Percentiles rank a stretch among this genome's conserved stretches.
These are phyloP conservation scores for Gleditsia sinensis DNA, from an alignment of 306 rosid genomes.

Conservation along the genomic window DNA sequence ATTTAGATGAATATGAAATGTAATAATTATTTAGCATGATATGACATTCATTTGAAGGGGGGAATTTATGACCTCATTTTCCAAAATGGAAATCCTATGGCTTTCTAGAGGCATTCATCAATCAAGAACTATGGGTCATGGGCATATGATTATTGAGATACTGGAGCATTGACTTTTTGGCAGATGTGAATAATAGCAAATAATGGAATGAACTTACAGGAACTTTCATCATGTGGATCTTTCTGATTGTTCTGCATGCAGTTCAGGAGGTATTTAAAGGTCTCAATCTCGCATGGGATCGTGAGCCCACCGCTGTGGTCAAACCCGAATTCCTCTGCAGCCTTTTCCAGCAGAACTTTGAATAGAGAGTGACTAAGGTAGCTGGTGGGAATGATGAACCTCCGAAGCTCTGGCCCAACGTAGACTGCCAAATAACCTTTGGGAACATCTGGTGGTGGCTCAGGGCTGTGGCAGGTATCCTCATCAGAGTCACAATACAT, in stretches of 20 bases:
- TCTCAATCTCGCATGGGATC: conserved; percentile 88
- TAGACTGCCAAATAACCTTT: conserved; percentile 93
- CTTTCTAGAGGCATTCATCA: background rate
- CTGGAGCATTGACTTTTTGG: background rate
- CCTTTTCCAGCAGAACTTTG: conserved; percentile 79
- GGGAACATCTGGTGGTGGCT: conserved; percentile 76
- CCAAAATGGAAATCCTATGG: background rate
- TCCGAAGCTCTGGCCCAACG: conserved; percentile 85
- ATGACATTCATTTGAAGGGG: background rate
- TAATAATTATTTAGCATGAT: background rate
- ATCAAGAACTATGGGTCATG: no score
- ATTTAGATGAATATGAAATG: background rate
- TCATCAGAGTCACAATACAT: conserved; percentile 70
- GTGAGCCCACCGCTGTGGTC: conserved; percentile 80
- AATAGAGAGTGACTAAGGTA: conserved; percentile 82
- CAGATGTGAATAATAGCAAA: background rate
- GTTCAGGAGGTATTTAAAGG: conserved; percentile 80
- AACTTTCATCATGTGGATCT: conserved; percentile 39
- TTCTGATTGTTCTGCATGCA: conserved; percentile 71
- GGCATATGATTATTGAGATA: background rate
- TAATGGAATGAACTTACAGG: conserved; percentile 41
- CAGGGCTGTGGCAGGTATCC: conserved; percentile 72
- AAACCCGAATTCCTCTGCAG: conserved; percentile 90
- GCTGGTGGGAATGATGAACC: conserved; percentile 87
- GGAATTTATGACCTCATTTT: background rate